A percentile compares a stretch with the other conserved stretches of the same genome.
Conservation (phyloP, 495 filamentous ascomycete species). For the Opeltia flavorubescens region DNA sequence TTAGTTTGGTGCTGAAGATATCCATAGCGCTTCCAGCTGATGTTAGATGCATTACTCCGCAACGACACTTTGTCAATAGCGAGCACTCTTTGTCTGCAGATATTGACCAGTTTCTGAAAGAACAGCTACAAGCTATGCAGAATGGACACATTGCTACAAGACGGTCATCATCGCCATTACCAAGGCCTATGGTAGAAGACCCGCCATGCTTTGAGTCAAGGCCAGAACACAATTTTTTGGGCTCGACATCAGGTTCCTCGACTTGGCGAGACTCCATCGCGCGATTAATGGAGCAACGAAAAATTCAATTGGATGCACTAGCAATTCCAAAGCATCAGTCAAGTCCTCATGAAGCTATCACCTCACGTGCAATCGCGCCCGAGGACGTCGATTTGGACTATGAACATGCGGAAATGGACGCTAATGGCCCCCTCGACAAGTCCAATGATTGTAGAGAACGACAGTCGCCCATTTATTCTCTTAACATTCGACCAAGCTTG, state of each 20-base stretch:
- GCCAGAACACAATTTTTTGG: constrained; percentile 24
- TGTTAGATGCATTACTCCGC: too few species aligned
- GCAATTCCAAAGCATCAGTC: constrained; percentile 23
- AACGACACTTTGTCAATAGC: too few species aligned
- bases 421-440: background rate
- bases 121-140: constrained; percentile 66
- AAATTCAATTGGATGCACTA: constrained; percentile 39
- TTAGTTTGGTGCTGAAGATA: too few species aligned
- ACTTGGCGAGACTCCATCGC: constrained; percentile 39
- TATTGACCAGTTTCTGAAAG: too few species aligned
- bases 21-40: too few species aligned
- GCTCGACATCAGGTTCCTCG: constrained; percentile 16
- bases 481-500: too few species aligned
- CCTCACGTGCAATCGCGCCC: background rate
- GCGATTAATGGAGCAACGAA: constrained; percentile 42
- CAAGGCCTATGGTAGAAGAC: constrained; percentile 57
- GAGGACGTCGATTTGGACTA: background rate
- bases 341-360: background rate
- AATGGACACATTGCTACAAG: constrained; percentile 52
- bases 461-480: too few species aligned
- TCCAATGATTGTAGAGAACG: too few species aligned
- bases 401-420: background rate
- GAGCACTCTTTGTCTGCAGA: too few species aligned
- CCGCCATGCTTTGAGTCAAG: constrained; percentile 61
- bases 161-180: constrained; percentile 35